phyloP scores from a whole-genome alignment of 192 early-diverging fungal species.

The Coemansia sp. region DNA sequence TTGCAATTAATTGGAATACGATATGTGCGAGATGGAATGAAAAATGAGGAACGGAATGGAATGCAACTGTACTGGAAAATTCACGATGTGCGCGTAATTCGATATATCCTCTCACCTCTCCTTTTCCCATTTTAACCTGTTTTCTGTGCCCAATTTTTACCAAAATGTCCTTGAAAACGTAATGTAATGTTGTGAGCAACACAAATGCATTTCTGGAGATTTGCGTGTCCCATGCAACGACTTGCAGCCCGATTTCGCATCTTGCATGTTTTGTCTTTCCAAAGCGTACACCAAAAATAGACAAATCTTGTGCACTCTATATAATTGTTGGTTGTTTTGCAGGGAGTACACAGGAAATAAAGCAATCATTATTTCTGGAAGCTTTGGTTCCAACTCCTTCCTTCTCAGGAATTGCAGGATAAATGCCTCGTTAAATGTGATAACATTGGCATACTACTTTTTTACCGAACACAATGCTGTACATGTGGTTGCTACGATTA shows the following conservation, averaged over 20 bases:
- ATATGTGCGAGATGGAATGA: neutral
- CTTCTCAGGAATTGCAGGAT: too few relatives aligned
- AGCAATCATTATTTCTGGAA: too few relatives aligned
- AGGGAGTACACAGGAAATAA: neutral
- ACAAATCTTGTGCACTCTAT: neutral
- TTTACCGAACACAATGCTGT: too few relatives aligned
- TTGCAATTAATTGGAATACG: neutral
- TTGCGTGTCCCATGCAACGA: neutral
- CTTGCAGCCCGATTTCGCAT: neutral
- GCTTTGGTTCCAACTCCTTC: too few relatives aligned
- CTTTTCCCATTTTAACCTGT: neutral
- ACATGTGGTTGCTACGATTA: too few relatives aligned
- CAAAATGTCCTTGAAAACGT: neutral
- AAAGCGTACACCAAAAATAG: neutral
- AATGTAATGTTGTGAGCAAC: neutral
- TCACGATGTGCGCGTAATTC: neutral
- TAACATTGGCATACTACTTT: too few relatives aligned
- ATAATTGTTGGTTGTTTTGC: neutral
- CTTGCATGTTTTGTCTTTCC: neutral
- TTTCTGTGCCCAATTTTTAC: neutral
- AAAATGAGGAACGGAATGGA: neutral
- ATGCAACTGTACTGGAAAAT: neutral
- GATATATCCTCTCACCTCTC: neutral
- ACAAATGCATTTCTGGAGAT: neutral
- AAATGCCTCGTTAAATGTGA: too few relatives aligned